Evolutionary conservation across 1,139 yeast species (phyloP).

Genomic region (Kodamaea alishanica): DNA sequence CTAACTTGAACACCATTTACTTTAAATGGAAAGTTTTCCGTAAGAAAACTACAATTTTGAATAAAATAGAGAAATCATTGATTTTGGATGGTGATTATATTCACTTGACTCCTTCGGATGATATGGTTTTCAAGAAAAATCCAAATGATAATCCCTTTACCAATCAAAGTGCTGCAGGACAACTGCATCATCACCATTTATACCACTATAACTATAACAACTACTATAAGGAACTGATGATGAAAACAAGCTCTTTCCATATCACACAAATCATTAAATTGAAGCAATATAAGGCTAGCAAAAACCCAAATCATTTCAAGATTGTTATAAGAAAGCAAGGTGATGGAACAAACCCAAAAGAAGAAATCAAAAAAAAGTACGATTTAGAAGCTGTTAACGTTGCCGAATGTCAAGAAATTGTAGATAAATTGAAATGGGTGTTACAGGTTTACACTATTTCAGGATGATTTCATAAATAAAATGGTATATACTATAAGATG

Average conservation of each 20-base stretch:
- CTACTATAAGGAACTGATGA: conserved; percentile 40
- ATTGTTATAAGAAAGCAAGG: conserved; percentile 66
- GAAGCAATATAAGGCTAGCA: conserved; percentile 62
- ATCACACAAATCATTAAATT: conserved; percentile 72
- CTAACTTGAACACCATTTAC: conserved; percentile 38
- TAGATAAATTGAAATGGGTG: conserved; percentile 57
- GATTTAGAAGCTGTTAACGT: conserved; percentile 74
- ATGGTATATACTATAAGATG: conserved; percentile 2
- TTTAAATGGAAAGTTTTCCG: conserved; percentile 78
- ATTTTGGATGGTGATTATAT: conserved; percentile 93
- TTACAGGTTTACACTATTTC: conserved; percentile 44
- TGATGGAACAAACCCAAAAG: conserved; percentile 39
- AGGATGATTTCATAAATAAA: background rate
- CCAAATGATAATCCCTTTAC: conserved; percentile 31
- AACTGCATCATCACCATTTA: conserved; percentile 29
- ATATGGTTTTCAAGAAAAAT: conserved; percentile 50
- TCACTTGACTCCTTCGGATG: conserved; percentile 79
- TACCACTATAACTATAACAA: conserved; percentile 55
- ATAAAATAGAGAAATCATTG: conserved; percentile 75
- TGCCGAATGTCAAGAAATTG: conserved; percentile 69
- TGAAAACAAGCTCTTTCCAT: conserved; percentile 86
- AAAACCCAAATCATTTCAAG: conserved; percentile 78
- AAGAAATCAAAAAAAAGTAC: conserved; percentile 59
- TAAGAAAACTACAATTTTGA: conserved; percentile 78
- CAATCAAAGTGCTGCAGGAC: conserved; percentile 8